Conservation (phyloP, 2,329 filamentous ascomycete species). For the Epicoccum nigrum region DNA sequence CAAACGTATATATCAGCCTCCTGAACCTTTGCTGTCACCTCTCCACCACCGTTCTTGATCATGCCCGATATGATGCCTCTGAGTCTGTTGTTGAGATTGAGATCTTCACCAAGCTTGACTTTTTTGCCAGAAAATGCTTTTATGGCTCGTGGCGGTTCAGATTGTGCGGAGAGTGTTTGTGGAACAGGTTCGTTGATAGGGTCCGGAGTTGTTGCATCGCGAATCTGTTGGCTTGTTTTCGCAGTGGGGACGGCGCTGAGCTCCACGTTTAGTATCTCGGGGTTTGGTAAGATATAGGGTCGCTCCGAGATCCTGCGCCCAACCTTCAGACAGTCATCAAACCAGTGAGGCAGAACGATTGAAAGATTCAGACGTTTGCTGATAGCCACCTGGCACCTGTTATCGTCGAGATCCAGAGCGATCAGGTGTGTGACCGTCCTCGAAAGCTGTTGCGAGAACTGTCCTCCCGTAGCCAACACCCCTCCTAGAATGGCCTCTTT, state of each 20-base stretch:
- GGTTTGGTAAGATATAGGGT: conserved; percentile 84
- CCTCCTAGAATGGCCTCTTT: conserved; percentile 92
- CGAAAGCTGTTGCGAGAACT: conserved; percentile 73
- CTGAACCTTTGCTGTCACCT: conserved; percentile 67
- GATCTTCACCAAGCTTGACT: conserved; percentile 78
- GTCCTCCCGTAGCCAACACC: conserved; percentile 85
- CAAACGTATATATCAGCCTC: conserved; percentile 85
- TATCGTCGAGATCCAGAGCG: conserved; percentile 75
- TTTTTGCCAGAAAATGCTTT: conserved; percentile 76
- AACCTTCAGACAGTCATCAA: conserved; percentile 93
- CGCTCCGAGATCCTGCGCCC: conserved; percentile 88
- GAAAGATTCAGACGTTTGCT: conserved; percentile 73
- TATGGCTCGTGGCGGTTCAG: conserved; percentile 37
- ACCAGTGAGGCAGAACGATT: conserved; percentile 95
- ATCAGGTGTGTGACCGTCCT: conserved; percentile 87
- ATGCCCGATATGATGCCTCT: conserved; percentile 71
- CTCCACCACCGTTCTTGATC: conserved; percentile 73
- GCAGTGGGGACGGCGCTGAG: conserved; percentile 43
- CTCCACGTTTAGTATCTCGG: conserved; percentile 69
- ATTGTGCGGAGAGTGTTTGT: conserved; percentile 25
- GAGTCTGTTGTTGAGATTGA: conserved; percentile 72
- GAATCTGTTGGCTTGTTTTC: conserved; percentile 55
- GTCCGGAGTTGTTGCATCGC: conserved; percentile 43
- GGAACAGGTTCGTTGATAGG: conserved; percentile 32
- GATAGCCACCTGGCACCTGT: conserved; percentile 68